Conservation (phyloP, 2,329 filamentous ascomycete species). For the Botryotinia calthae region DNA sequence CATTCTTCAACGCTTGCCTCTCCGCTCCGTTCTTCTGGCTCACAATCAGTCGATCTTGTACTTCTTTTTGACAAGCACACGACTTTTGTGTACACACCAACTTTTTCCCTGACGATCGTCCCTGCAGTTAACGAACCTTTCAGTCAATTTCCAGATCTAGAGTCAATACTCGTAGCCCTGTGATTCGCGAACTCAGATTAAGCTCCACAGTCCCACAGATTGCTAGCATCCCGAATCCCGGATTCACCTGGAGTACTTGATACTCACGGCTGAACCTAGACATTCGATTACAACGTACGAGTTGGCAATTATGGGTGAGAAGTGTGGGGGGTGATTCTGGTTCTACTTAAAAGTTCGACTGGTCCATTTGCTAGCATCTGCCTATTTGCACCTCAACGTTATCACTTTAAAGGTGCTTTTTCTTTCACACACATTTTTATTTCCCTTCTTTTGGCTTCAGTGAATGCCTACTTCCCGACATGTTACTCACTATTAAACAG, state of each 20-base stretch:
- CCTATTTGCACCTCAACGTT: slow-evolving; percentile 27
- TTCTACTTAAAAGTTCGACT: slow-evolving; percentile 33
- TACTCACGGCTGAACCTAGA: slow-evolving; percentile 23
- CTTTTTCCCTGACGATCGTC: slow-evolving; percentile 30
- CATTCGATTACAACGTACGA: slow-evolving; percentile 33
- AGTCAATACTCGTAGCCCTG: slow-evolving; percentile 29
- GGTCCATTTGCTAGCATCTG: slow-evolving; percentile 30
- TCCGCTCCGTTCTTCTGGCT: slow-evolving; percentile 27
- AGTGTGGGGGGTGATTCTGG: slow-evolving; percentile 33
- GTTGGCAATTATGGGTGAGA: slow-evolving; percentile 29
- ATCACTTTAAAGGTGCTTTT: slow-evolving; percentile 34
- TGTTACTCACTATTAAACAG: slow-evolving; percentile 53
- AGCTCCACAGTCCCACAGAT: slow-evolving; percentile 29
- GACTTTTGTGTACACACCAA: slow-evolving; percentile 28
- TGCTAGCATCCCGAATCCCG: slow-evolving; percentile 30
- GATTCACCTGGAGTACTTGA: slow-evolving; percentile 28
- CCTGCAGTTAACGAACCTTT: slow-evolving; percentile 28
- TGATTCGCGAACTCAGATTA: slow-evolving; percentile 34
- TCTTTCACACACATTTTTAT: slow-evolving; percentile 33
- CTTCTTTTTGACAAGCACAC: slow-evolving; percentile 28
- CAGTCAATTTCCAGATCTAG: slow-evolving; percentile 31
- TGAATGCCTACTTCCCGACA: slow-evolving; percentile 38
- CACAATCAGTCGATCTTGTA: slow-evolving; percentile 19
- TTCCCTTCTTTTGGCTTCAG: slow-evolving; percentile 34
- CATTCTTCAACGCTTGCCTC: slow-evolving; percentile 17